phyloP scores from a whole-genome alignment of 257 asterid species.

The Coffea eugenioides region DNA sequence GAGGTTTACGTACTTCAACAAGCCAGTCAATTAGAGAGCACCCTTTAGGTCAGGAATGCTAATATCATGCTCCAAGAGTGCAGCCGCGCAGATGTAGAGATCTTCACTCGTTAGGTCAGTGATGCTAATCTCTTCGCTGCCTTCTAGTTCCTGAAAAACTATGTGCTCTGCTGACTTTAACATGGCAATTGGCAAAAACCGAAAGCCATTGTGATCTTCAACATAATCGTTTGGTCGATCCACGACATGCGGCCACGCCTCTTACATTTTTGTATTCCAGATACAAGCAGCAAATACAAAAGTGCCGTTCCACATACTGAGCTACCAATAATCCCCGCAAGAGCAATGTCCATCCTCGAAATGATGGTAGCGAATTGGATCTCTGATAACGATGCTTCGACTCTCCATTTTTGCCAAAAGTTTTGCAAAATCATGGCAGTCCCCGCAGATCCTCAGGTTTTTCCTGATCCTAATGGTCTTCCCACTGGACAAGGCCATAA shows the following conservation, averaged over 20 bases:
- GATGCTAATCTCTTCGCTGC: not conserved
- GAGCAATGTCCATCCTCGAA: conserved; percentile 76
- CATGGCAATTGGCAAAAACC: not conserved
- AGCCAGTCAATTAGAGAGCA: not conserved
- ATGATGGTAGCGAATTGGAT: conserved; percentile 91
- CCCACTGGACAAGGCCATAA: conserved; percentile 57
- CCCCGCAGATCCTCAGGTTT: conserved; percentile 88
- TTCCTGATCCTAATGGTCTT: conserved; percentile 75
- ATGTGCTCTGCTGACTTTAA: too few species aligned
- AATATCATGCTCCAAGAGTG: not conserved
- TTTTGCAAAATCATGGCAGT: conserved; percentile 80
- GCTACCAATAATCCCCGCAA: conserved; percentile 94
- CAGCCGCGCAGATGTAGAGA: not conserved
- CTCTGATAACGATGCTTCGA: conserved; percentile 71
- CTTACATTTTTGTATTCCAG: not conserved
- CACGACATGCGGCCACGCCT: not conserved
- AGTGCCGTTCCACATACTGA: not conserved
- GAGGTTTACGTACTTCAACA: not conserved
- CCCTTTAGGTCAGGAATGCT: not conserved
- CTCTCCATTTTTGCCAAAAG: conserved; percentile 61
- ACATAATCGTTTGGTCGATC: not conserved
- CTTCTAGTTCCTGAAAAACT: not conserved
- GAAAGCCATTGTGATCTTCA: not conserved
- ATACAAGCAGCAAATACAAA: not conserved
- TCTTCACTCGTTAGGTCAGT: not conserved